Base-by-base conservation (phyloP, 176 grass and related monocot genomes). In the Poa annua region DNA sequence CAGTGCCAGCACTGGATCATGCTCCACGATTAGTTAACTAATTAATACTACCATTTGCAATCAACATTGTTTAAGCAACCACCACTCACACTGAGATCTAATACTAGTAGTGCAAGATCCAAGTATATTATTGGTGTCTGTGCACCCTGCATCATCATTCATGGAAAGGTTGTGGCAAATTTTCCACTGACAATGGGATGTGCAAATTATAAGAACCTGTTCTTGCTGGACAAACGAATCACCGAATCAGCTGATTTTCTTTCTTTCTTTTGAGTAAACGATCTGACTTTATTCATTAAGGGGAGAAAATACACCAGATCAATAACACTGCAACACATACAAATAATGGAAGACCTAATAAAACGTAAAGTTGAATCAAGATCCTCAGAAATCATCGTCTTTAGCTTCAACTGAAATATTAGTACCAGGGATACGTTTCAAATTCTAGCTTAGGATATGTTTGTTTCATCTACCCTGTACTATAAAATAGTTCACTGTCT, bases 1-100 rank as follows among this genome's bases (percentile, higher is more conserved):
- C 84, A 83, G 84, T 89, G 77, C 88, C 89, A 85, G 89, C 92
- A 87, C n/a, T 53, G 84, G 85, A 86, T 87, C 84, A 89, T 85
- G 57, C 76, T 14, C 78, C 78, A 72, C 29, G 20, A 69, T 42
- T 72, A 83, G 19, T 75, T 13, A 78, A 39, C 21, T 55, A 71
- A 26, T 74, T 24, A 39, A n/a, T 39, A 0, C 13, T 10, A 24
- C 21, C 29, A 68, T 74, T 64, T 20, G 80, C 14, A 51, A 33
- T 33, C 22, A 41, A 6, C 51, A 62, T 85, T 81, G 50, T 77
- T 77, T 85, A 65, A 32, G 57, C 65, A 34, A 21, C 72, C 53
- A 78, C 72, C 53, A 82, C 79, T 60, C 32, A 59, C 65, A 33
- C n/a, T 20, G 42, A 72, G 17, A 69, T 53, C 24, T 36, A 53